Evolutionary conservation across 768 basidiomycete species (phyloP), one percentile per base, ranked within the genome.

Genomic region (Podaxis carcinomalis): DNA sequence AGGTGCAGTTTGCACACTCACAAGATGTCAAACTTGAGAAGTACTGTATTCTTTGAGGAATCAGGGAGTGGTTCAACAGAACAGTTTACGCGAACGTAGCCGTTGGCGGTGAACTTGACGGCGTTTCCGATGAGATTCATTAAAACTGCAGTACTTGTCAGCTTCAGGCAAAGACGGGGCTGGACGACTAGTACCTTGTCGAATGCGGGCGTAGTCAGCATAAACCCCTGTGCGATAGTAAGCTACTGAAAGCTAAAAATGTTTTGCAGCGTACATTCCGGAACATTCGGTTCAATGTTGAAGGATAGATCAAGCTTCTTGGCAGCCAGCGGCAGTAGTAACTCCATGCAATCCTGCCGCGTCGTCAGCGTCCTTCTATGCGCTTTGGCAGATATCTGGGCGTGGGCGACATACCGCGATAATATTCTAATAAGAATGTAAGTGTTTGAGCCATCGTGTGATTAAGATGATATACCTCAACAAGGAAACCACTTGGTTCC

Each of bases 41-140:
- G 71, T 3, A 83, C 79, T 65, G 84, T 82, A 21, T 75, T 77
- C 4, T 74, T 65, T 10, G 76, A 53, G 2, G 72, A 61, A 37
- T 69, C 69, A 13, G 70, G 63, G 25, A 64, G 64, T 9, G 67
- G 73, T 62, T 86, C 84, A n/a, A 85, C 73, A 3, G 81, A 81
- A 66, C 86, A 87, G 1, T 75, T 78, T 19, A 89, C 85, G 39
- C 82, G 79, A 23, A 91, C 87, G 46, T 78, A 85, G 6, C 89
- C 88, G 19, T 69, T 74, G 1, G 80, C 77, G 1, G 88, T 89
- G 69, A 90, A 91, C 66, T 90, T 91, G 57, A 90, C 84, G 3
- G 87, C 87, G 67, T 91, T 91, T 6, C 87, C 88, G 51, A 90
- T 86, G 52, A 90, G 71, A 68, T 91, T 91, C 87, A 89, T 89